phyloP scores from a whole-genome alignment of 2,329 filamentous ascomycete genomes.

The Colletotrichum spaethianum region DNA sequence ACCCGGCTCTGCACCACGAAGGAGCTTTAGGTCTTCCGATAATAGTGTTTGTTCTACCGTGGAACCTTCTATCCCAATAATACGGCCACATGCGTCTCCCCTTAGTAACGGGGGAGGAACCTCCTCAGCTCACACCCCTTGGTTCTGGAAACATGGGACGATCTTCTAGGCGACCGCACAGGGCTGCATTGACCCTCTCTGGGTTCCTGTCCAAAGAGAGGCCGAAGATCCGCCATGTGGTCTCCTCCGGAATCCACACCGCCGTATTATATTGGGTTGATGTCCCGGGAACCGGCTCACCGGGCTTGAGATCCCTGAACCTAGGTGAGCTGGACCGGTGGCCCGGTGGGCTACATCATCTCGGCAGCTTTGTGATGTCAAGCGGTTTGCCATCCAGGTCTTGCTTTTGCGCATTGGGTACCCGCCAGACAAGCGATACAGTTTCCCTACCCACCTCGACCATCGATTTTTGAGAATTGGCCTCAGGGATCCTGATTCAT shows the following conservation, averaged over 20 bases:
- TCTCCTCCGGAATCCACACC: slow-evolving; percentile 17
- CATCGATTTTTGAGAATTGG: no score
- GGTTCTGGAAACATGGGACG: slow-evolving; percentile 5
- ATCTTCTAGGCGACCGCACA: slow-evolving; percentile 7
- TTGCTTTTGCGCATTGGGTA: background rate
- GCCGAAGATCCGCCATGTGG: slow-evolving; percentile 33
- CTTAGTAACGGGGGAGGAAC: background rate
- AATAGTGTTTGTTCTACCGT: background rate
- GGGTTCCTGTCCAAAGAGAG: slow-evolving; percentile 32
- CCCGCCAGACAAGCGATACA: background rate
- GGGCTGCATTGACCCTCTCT: slow-evolving; percentile 31
- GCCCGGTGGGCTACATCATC: background rate
- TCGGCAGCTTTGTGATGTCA: background rate
- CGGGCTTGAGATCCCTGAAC: slow-evolving; percentile 21
- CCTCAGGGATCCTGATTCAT: background rate
- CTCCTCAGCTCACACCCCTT: background rate
- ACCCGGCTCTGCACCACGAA: slow-evolving; percentile 7
- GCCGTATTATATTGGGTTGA: background rate
- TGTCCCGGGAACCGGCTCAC: slow-evolving; percentile 21
- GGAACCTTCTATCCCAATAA: slow-evolving; percentile 16
- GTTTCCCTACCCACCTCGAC: background rate
- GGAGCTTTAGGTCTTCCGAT: background rate
- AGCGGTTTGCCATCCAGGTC: background rate
- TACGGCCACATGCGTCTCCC: slow-evolving; percentile 19
- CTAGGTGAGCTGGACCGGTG: slow-evolving; percentile 8